Evolutionary conservation across 345 rosid genomes (phyloP).

Genomic region (Gossypium longicalyx): DNA sequence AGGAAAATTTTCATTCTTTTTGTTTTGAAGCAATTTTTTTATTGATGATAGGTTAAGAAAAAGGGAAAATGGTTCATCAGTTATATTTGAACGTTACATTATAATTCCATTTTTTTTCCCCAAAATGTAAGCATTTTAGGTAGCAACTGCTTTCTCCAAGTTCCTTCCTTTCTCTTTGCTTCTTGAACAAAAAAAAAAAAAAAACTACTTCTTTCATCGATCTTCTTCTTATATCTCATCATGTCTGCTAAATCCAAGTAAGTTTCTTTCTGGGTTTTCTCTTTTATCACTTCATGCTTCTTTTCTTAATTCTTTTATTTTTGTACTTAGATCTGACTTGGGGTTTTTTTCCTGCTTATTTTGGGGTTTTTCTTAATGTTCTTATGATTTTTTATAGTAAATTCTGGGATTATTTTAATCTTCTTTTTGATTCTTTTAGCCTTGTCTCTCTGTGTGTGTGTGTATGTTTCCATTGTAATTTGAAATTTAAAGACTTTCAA

Average conservation of each 20-base stretch:
- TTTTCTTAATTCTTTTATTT: not conserved
- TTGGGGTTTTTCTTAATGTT: not conserved
- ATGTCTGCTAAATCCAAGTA: slow-evolving; percentile 70
- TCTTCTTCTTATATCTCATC: slow-evolving; percentile 12
- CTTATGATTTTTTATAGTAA: not conserved
- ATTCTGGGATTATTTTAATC: slow-evolving; percentile 18
- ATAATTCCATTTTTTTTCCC: not conserved
- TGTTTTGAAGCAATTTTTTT: too few relatives aligned
- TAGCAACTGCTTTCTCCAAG: not conserved
- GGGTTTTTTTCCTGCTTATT: not conserved
- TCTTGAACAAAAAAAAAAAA: not conserved
- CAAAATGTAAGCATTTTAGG: slow-evolving; percentile 39
- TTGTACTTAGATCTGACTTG: slow-evolving; percentile 34
- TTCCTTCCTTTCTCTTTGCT: slow-evolving; percentile 17
- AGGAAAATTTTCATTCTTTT: too few relatives aligned
- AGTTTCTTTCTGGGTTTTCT: slow-evolving; percentile 14
- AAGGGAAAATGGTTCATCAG: not conserved
- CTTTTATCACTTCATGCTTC: not conserved
- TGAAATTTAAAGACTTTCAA: not conserved
- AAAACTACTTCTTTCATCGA: not conserved
- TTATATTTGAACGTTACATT: not conserved
- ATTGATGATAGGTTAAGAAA: not conserved
- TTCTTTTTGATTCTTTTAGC: slow-evolving; percentile 5
- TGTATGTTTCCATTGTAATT: not conserved
- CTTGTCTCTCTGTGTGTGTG: not conserved